Conservation (phyloP, 768 basidiomycete genomes). For the Boletus patriciae region DNA sequence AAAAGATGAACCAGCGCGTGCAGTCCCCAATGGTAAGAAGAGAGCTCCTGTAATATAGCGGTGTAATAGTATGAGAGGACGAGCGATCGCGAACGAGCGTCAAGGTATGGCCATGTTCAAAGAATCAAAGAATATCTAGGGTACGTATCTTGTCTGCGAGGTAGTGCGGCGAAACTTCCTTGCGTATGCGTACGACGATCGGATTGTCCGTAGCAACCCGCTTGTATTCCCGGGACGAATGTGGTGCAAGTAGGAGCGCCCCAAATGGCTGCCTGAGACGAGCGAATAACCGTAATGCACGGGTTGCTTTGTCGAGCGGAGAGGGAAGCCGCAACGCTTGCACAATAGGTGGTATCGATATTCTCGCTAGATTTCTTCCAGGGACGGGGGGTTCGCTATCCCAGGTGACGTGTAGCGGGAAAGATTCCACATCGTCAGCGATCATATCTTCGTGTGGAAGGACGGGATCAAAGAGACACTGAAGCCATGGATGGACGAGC, state of each 20-base stretch:
- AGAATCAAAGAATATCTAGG: conserved; percentile 14
- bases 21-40: background rate
- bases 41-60: too few relatives aligned
- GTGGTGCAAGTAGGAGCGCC: conserved; percentile 14
- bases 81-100: background rate
- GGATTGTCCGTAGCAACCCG: conserved; percentile 19
- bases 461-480: conserved; percentile 14
- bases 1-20: background rate
- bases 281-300: conserved; percentile 13
- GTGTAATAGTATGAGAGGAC: background rate
- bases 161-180: conserved; percentile 5
- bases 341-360: background rate
- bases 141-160: conserved; percentile 16
- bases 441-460: conserved; percentile 23
- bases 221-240: conserved; percentile 12
- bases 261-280: conserved; percentile 19
- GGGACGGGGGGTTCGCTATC: background rate
- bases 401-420: background rate
- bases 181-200: conserved; percentile 14
- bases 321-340: conserved; percentile 4
- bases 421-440: conserved; percentile 7
- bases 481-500: conserved; percentile 22
- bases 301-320: conserved; percentile 16
- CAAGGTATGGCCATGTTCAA: too few relatives aligned
- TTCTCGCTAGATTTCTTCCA: background rate